Conservation (phyloP, 2,329 filamentous ascomycete genomes). For the Colletotrichum liaoningense region DNA sequence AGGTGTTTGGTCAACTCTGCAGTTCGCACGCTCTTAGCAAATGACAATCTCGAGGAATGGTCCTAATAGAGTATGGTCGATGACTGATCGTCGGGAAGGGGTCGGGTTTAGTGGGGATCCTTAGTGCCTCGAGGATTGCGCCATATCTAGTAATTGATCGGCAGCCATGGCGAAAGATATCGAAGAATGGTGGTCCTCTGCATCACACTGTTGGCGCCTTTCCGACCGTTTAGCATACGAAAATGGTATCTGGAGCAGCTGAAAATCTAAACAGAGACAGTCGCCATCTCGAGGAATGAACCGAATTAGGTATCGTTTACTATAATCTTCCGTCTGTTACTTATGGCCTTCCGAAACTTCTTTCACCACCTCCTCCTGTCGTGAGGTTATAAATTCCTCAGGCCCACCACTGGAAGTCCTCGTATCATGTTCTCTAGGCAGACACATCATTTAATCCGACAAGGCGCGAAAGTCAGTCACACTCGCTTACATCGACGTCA, state of each 20-base stretch:
- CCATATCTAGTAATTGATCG: background rate
- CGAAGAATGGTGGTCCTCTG: background rate
- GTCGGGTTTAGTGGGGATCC: background rate
- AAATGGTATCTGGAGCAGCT: too few species aligned
- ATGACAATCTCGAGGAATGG: background rate
- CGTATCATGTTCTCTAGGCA: too few species aligned
- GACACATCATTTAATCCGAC: too few species aligned
- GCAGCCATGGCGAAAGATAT: background rate
- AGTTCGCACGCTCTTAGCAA: too few species aligned
- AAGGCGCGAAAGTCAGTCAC: too few species aligned
- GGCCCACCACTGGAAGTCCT: too few species aligned
- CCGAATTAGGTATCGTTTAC: background rate
- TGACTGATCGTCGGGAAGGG: background rate
- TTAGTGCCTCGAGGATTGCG: background rate
- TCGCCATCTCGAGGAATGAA: background rate
- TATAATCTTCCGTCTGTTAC: too few species aligned
- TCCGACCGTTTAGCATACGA: too few species aligned
- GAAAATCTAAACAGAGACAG: background rate
- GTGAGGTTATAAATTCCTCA: background rate
- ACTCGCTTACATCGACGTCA: background rate
- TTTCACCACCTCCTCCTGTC: background rate
- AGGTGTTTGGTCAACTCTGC: too few species aligned
- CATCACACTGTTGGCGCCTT: background rate
- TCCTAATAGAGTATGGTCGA: background rate
- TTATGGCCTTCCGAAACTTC: background rate